These are phyloP conservation scores for Areca catechu DNA, from an alignment of 176 grass and related monocot genomes.

Conservation along the genomic window DNA sequence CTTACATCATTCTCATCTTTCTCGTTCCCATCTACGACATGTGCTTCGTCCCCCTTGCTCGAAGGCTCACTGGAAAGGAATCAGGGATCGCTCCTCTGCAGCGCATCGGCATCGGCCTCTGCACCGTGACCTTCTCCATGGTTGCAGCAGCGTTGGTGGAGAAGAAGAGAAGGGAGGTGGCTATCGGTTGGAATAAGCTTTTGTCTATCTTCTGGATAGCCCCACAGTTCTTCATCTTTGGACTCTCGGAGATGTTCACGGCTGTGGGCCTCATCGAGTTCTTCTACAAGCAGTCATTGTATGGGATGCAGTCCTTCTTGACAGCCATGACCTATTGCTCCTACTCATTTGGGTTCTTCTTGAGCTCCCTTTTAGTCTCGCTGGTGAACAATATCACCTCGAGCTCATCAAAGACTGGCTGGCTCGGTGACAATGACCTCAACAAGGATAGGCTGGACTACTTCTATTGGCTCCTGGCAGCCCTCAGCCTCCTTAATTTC, in stretches of 20 bases:
- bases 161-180: conserved; percentile 42
- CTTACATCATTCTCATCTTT: conserved; percentile 71
- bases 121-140: conserved; percentile 71
- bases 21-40: conserved; percentile 74
- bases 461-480: conserved; percentile 78
- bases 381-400: conserved; percentile 79
- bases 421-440: conserved; percentile 32
- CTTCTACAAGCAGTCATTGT: conserved; percentile 79
- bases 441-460: conserved; percentile 46
- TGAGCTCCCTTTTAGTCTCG: conserved; percentile 82
- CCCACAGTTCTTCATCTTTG: conserved; percentile 89
- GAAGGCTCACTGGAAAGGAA: conserved; percentile 35
- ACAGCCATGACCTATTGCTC: conserved; percentile 96
- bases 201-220: conserved; percentile 80
- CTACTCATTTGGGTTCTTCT: conserved; percentile 94
- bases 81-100: conserved; percentile 74
- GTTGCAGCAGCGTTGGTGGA: conserved; percentile 59
- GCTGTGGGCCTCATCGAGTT: conserved; percentile 96
- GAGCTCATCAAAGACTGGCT: conserved; percentile 31
- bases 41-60: conserved; percentile 56
- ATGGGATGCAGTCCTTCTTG: conserved; percentile 80
- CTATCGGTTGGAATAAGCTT: neutral
- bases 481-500: conserved; percentile 59
- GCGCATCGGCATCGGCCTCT: conserved; percentile 78
- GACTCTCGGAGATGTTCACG: conserved; percentile 95